Conservation (phyloP, 2,329 filamentous ascomycete genomes). For the Cercospora sp. region DNA sequence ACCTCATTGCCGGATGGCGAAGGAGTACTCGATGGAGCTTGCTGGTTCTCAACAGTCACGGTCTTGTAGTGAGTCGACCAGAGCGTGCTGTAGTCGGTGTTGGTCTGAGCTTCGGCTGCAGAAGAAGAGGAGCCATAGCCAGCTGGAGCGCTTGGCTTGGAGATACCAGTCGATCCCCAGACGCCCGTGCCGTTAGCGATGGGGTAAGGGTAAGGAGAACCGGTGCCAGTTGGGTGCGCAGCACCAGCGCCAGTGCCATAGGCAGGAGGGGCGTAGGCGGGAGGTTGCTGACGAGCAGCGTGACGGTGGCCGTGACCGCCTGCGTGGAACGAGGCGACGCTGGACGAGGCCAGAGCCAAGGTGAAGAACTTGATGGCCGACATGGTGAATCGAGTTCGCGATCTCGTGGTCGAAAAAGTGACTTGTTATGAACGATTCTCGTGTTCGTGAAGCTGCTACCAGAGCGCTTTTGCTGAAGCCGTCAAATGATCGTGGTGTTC, state of each 20-base stretch:
- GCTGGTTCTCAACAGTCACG: slow-evolving; percentile 13
- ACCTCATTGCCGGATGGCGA: slow-evolving; percentile 10
- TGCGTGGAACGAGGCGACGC: slow-evolving; percentile 35
- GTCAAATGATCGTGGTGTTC: slow-evolving; percentile 40
- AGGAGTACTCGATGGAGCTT: not conserved
- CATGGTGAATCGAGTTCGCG: slow-evolving; percentile 33
- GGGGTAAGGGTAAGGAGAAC: slow-evolving; percentile 34
- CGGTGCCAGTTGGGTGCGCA: slow-evolving; percentile 28
- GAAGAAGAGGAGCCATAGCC: slow-evolving; percentile 9
- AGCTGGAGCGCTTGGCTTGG: slow-evolving; percentile 6
- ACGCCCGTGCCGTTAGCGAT: slow-evolving; percentile 32
- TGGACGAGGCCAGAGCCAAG: slow-evolving; percentile 46
- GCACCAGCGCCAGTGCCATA: slow-evolving; percentile 29
- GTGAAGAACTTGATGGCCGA: slow-evolving; percentile 43
- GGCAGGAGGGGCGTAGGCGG: slow-evolving; percentile 29
- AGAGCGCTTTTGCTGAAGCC: slow-evolving; percentile 38
- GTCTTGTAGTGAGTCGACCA: slow-evolving; percentile 26
- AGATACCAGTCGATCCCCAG: slow-evolving; percentile 31
- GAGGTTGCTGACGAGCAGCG: slow-evolving; percentile 27
- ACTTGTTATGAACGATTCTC: slow-evolving; percentile 2
- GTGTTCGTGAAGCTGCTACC: slow-evolving; percentile 38
- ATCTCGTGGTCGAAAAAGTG: slow-evolving; percentile 9
- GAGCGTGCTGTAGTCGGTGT: slow-evolving; percentile 17
- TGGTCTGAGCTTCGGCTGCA: not conserved
- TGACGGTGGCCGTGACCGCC: slow-evolving; percentile 21